Evolutionary conservation across 352 stramenopile genomes (phyloP), one percentile per base, ranked within the genome.

Genomic region (Globisporangium solare): DNA sequence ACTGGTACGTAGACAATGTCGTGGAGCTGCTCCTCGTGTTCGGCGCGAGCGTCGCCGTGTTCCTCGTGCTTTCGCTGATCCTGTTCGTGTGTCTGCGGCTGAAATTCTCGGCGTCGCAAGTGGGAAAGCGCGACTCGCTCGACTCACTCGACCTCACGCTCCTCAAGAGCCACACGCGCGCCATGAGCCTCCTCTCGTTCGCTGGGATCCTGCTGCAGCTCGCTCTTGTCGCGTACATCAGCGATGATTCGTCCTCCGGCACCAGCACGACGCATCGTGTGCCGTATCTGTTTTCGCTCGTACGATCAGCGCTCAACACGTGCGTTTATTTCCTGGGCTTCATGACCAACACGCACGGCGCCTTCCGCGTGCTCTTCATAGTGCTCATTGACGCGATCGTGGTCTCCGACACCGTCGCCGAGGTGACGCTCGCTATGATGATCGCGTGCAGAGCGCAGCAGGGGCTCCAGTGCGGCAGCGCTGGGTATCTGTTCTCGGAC

Each of bases 331-430:
- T 81, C 17, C 59, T 87, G 32, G 76, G 73, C 31, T 89, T 89
- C 58, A 86, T 81, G 73, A 88, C 74, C 57, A 88, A 83, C 73
- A 83, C 74, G 7, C 74, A 89, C 52, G 63, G 72, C 15, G 73
- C 70, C n/a, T 89, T 79, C 57, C 74, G 76, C 15, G 42, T 80
- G 18, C 45, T 65, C 1, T 77, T 71, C 17, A 32, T 86, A 13
- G 10, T 68, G 37, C 15, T 80, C 10, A 52, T 82, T 1, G 57
- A 50, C n/a, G 61, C 74, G n/a, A 64, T 83, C 8, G 27, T 85
- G 11, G 62, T 71, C 11, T 59, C 74, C 15, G 73, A 87, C 63
- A 79, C 68, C 2, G 31, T 86, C 47, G 68, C 76, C 1, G 66
- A 86, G 43, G 79, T 89, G 7, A 73, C 68, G 12, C 61, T 88